Conservation (phyloP, 225 moss, liverwort and hornwort species). For the Thuidium tamariscinum region DNA sequence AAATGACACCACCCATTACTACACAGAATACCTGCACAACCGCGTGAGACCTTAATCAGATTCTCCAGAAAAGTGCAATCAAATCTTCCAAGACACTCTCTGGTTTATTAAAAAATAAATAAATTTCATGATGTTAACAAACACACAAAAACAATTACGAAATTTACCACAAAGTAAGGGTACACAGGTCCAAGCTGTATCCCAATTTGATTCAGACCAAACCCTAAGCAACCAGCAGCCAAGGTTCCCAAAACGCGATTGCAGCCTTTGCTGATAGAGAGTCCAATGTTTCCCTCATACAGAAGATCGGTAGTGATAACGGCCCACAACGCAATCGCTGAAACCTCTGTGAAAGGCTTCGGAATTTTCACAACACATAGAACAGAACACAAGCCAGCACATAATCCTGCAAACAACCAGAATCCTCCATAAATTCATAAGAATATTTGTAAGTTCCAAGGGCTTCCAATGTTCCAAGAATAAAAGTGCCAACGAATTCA, state of each 20-base stretch:
- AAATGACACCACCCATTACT: conserved; percentile 17
- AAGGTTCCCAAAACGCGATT: conserved; percentile 90
- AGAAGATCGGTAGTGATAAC: conserved; percentile 78
- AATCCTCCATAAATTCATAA: not conserved
- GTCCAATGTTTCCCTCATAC: conserved; percentile 78
- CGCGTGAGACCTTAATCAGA: not conserved
- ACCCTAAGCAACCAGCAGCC: conserved; percentile 65
- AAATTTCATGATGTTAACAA: not conserved
- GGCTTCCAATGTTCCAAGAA: not conserved
- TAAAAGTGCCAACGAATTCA: not conserved
- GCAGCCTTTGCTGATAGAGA: conserved; percentile 80
- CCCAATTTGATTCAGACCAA: conserved; percentile 55
- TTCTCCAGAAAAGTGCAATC: not conserved
- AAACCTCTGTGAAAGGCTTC: conserved; percentile 33
- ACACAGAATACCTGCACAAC: conserved; percentile 46
- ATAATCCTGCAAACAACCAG: conserved; percentile 40
- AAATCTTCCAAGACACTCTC: not conserved
- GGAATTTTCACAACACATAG: conserved; percentile 52
- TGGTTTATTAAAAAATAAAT: not conserved
- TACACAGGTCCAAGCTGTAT: conserved; percentile 37
- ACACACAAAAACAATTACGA: not conserved
- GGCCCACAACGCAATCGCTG: conserved; percentile 66
- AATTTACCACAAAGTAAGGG: conserved; percentile 66
- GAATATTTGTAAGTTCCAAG: not conserved
- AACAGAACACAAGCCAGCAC: conserved; percentile 66